Conservation (phyloP, 2,329 filamentous ascomycete genomes). For the Cercospora brassicicola region DNA sequence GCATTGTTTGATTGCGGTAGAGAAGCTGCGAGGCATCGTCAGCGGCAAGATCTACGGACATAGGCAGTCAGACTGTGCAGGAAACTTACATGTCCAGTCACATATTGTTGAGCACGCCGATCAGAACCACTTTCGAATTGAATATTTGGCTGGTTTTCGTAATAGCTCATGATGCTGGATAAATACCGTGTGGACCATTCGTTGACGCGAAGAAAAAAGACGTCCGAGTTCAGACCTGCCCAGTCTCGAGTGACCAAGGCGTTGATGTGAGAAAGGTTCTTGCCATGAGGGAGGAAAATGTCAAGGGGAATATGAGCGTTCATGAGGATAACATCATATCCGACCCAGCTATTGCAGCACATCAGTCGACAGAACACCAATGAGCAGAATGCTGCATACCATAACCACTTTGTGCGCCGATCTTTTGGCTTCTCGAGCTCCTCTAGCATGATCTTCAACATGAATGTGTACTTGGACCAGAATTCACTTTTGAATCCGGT, state of each 20-base stretch:
- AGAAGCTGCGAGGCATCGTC: background rate
- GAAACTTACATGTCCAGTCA: background rate
- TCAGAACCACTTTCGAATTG: background rate
- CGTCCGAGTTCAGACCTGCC: background rate
- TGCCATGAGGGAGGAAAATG: background rate
- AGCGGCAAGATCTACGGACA: background rate
- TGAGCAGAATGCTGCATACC: background rate
- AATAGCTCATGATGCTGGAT: background rate
- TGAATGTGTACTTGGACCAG: background rate
- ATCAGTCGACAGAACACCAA: background rate
- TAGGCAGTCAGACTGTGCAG: background rate
- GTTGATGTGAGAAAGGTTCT: background rate
- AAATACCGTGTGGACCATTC: background rate
- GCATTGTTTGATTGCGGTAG: background rate
- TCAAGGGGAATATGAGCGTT: background rate
- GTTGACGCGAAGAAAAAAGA: background rate
- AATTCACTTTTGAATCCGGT: background rate
- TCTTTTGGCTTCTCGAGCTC: background rate
- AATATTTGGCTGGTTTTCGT: background rate
- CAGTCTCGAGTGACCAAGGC: constrained; percentile 1
- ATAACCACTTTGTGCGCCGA: background rate
- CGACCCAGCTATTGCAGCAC: background rate
- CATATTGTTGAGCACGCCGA: background rate
- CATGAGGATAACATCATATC: background rate
- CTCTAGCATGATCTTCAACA: background rate